Conservation (phyloP, 2,329 filamentous ascomycete genomes). For the Sordariomycetes sp. region DNA sequence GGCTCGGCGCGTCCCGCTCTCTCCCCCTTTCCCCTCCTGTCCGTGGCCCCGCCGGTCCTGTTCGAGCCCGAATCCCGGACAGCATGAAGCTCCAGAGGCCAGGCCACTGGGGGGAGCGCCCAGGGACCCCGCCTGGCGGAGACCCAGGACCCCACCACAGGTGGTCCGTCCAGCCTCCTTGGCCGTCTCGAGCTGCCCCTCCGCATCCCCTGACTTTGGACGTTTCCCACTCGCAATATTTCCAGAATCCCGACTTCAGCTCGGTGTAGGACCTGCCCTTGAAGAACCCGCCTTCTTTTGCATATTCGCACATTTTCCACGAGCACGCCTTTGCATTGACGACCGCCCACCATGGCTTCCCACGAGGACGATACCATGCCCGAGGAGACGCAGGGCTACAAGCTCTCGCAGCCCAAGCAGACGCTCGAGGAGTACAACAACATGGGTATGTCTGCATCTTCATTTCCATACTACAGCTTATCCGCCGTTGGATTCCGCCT, state of each 20-base stretch:
- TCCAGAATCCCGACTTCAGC: neutral
- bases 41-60: neutral
- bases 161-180: slow-evolving; percentile 11
- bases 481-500: neutral
- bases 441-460: slow-evolving; percentile 58
- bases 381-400: slow-evolving; percentile 90
- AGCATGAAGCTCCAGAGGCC: neutral
- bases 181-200: slow-evolving; percentile 4
- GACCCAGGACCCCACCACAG: slow-evolving; percentile 5
- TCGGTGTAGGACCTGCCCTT: neutral
- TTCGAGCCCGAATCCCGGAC: neutral
- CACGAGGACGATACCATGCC: slow-evolving; percentile 73
- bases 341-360: slow-evolving; percentile 49
- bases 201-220: neutral
- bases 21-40: neutral
- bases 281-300: neutral
- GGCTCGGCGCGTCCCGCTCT: neutral
- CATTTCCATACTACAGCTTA: neutral
- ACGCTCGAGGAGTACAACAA: slow-evolving; percentile 88
- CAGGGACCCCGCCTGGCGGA: neutral
- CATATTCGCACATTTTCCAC: neutral
- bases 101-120: neutral
- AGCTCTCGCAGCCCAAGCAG: slow-evolving; percentile 94
- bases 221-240: neutral
- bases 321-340: neutral